A percentile compares a stretch with the other conserved stretches of the same genome.
Evolutionary conservation across 305 asterid genomes (phyloP).

Genomic region (Solanum hybrid): DNA sequence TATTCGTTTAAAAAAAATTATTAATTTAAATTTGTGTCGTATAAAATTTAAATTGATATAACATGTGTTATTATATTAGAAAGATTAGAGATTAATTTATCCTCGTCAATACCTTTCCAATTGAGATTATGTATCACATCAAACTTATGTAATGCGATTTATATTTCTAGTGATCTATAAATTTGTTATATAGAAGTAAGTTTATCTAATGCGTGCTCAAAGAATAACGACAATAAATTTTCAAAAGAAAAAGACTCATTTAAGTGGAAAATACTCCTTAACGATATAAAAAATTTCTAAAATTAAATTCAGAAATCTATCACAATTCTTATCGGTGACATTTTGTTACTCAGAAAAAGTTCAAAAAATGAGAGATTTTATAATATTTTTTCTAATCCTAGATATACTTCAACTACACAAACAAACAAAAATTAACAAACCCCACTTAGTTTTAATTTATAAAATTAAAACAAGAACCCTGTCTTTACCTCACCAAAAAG

Average conservation of each 20-base stretch:
- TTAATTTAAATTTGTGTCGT: not conserved
- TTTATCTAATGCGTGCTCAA: not conserved
- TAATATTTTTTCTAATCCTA: not conserved
- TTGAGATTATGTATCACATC: too few species aligned
- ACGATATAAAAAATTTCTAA: not conserved
- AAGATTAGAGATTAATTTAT: not conserved
- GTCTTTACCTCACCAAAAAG: not conserved
- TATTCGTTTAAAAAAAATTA: not conserved
- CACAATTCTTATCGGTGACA: not conserved
- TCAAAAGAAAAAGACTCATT: not conserved
- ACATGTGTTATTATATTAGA: not conserved
- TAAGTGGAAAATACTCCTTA: not conserved
- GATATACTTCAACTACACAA: not conserved
- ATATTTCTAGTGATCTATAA: too few species aligned
- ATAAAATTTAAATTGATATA: not conserved
- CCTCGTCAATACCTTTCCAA: not conserved
- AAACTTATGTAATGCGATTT: too few species aligned
- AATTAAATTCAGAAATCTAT: not conserved
- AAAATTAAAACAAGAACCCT: not conserved
- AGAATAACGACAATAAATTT: rapidly evolving
- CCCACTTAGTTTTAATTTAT: not conserved
- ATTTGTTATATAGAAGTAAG: too few species aligned
- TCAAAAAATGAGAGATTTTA: not conserved
- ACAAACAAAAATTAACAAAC: not conserved
- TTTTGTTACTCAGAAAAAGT: not conserved